Evolutionary conservation across 495 filamentous ascomycete genomes (phyloP), one percentile per base, ranked within the genome.

Genomic region (Tuber umbilicatum): DNA sequence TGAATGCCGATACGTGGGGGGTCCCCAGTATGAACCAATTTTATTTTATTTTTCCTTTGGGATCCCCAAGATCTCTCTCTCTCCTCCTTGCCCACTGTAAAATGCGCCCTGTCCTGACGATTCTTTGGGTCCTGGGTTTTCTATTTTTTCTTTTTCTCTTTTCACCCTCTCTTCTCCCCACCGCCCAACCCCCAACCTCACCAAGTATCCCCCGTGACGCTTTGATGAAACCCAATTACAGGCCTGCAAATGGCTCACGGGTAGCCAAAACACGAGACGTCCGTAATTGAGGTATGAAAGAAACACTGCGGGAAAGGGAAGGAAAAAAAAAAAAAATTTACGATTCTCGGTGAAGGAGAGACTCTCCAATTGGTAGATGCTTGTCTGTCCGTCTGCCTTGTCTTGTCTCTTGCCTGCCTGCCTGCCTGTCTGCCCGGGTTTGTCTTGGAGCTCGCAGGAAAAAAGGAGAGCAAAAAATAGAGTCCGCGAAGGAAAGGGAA

Each of bases 401-500:
- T 27, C 50, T 55, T n/a, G n/a, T n/a, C n/a, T n/a, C n/a, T n/a
- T n/a, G n/a, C n/a, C n/a, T n/a, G n/a, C n/a, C n/a, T n/a, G n/a
- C n/a, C n/a, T n/a, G n/a, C 55, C 35, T 17, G 55, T 5, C 55
- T 35, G 55, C 27, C 27, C 7, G 14, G 55, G 55, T 64, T 64
- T 64, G 55, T 64, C 55, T 35, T 35, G 55, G 55, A 35, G 55
- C 35, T 35, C 35, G 55, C 55, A 64, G 14, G 3, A 64, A 64
- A 60, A 60, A 64, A 17, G 55, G 55, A 10, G 55, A 64, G 27
- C 55, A 35, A 64, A 60, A 64, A 35, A 64, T 64, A 64, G 31
- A 64, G 14, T 64, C 55, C 16, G 27, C 2, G 5, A 64, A 64
- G 73, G 70, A 69, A 72, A 70, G 64, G 74, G 73, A 35, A 41